Base-by-base conservation (phyloP, 2,329 filamentous ascomycete genomes). In the Pseudonectria foliicola region DNA sequence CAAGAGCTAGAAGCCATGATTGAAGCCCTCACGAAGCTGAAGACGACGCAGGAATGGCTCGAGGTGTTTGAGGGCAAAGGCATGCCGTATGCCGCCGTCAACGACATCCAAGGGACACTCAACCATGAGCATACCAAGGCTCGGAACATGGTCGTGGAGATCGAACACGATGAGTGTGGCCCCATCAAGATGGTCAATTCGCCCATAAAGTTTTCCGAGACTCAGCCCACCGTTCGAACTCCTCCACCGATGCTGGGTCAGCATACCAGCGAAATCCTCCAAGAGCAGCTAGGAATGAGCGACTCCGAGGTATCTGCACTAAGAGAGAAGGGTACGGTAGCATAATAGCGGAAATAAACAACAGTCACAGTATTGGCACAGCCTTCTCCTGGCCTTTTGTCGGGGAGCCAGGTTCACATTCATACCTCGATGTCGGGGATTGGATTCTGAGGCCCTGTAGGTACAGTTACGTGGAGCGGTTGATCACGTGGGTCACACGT, bases 81-180 rank as follows among this genome's bases (percentile, higher is more conserved):
- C 5, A 80, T 98, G 80, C 92, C 92, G 0, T 98, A 73, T 54
- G 85, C 90, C 1, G 87, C 90, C 1, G 84, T 98, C 49, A 98
- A 96, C 55, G 90, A 98, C 54, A 79, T 98, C 7, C 83, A 92
- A 59, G 75, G 71, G 13, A 86, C 92, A 0, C 66, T 98, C 34
- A 80, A 83, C 41, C 88, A 95, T 55, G 75, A 82, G 42, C 92
- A 98, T 61, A 87, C 87, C 64, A 68, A 64, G 64, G 89, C 89
- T 14, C 75, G 92, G 38, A 75, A 81, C 40, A 98, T 98, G 92
- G 83, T 98, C 1, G 77, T 85, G 11, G 83, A 95, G 55, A 68
- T 95, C 29, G 76, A 95, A 1, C 92, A 98, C 55, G 76, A 76
- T 5, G 68, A 71, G 7, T 96, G 90, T 57, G 92, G 92, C 1